phyloP scores from a whole-genome alignment of 305 asterid species.

The Plantago rigida region DNA sequence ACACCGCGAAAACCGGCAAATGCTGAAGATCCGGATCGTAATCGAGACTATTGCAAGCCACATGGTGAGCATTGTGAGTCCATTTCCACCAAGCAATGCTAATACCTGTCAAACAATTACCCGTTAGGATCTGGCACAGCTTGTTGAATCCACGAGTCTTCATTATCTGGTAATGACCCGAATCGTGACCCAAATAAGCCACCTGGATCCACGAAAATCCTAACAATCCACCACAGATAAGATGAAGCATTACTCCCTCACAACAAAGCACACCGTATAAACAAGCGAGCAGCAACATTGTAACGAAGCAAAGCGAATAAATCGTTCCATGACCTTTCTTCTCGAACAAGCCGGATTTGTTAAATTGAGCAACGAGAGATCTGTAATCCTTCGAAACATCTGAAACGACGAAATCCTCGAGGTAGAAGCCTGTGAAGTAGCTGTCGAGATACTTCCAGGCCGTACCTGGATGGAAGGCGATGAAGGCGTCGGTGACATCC shows the following conservation, averaged over 20 bases:
- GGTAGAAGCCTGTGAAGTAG: conserved; percentile 41
- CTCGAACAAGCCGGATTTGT: conserved; percentile 44
- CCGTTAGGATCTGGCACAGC: conserved; percentile 41
- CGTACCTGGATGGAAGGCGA: conserved; percentile 51
- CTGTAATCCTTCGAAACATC: conserved; percentile 49
- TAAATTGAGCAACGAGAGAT: conserved; percentile 29
- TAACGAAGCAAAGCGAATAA: conserved; percentile 30
- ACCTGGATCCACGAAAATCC: conserved; percentile 66
- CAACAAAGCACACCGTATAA: conserved; percentile 34
- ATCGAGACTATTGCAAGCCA: conserved; percentile 59
- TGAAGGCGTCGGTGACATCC: conserved; percentile 60
- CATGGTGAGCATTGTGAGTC: conserved; percentile 72
- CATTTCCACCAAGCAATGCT: conserved; percentile 85
- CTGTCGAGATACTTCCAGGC: conserved; percentile 49
- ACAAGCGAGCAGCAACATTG: conserved; percentile 27
- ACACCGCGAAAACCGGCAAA: conserved; percentile 50
- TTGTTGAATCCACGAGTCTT: conserved; percentile 33
- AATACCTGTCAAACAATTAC: conserved; percentile 60
- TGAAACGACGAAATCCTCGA: conserved; percentile 41
- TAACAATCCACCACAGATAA: conserved; percentile 41
- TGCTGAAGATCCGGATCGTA: conserved; percentile 77
- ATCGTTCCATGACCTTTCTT: conserved; percentile 47
- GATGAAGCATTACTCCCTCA: conserved; percentile 30
- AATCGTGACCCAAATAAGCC: conserved; percentile 59
- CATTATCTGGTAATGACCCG: conserved; percentile 66